Percentiles rank a stretch among this genome's conserved stretches.
phyloP scores from a whole-genome alignment of 768 basidiomycete species.

The Tylopilus balloui region DNA sequence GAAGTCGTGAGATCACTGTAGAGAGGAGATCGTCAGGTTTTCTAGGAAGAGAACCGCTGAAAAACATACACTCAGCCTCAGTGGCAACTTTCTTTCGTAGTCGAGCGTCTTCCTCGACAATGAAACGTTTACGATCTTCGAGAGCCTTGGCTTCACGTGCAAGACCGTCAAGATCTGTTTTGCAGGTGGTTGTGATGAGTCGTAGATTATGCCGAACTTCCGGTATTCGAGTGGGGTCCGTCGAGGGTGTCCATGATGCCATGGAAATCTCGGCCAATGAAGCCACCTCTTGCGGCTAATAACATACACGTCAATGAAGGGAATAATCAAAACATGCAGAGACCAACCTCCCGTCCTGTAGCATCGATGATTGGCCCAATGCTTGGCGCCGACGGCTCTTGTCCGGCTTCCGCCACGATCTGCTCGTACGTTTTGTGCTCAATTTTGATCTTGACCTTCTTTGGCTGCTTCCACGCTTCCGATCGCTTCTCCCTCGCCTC shows the following conservation, averaged over 20 bases:
- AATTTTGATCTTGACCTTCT: constrained; percentile 78
- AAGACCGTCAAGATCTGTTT: constrained; percentile 80
- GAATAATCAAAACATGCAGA: not conserved
- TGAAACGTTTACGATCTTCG: constrained; percentile 71
- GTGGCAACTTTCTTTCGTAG: constrained; percentile 65
- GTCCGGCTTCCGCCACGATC: constrained; percentile 83
- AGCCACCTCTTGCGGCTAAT: constrained; percentile 79
- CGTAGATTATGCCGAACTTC: constrained; percentile 96
- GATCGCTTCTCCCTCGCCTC: constrained; percentile 60
- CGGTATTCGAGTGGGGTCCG: constrained; percentile 84
- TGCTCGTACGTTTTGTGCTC: constrained; percentile 98
- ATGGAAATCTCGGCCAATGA: constrained; percentile 75
- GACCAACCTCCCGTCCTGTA: constrained; percentile 81
- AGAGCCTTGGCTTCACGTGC: constrained; percentile 86
- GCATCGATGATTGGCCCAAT: constrained; percentile 93
- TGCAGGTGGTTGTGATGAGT: constrained; percentile 78
- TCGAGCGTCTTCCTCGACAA: constrained; percentile 64
- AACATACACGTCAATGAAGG: constrained; percentile 6
- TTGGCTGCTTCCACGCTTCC: constrained; percentile 82
- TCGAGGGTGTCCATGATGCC: constrained; percentile 81
- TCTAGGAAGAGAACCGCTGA: not conserved
- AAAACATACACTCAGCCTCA: constrained; percentile 67
- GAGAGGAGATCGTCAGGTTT: constrained; percentile 1
- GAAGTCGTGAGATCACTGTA: constrained; percentile 72
- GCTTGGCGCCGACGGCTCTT: constrained; percentile 47